These are phyloP conservation scores for Populus trichocarpa DNA, from an alignment of 441 rosid species.

Conservation along the genomic window DNA sequence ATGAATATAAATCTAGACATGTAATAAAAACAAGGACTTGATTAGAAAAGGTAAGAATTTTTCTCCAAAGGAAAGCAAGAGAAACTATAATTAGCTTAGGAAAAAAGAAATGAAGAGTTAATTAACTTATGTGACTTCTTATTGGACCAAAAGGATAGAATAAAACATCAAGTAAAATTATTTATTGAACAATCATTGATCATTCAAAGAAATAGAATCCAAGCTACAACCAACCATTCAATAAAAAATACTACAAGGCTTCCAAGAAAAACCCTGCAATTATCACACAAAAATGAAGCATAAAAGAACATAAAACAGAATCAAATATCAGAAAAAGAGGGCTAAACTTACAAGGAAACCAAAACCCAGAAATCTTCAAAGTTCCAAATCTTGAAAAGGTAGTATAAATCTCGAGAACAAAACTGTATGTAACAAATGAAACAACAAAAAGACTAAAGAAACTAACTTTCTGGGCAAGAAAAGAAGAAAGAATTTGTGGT, in stretches of 20 bases:
- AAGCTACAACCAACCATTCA: background rate
- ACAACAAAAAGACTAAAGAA: background rate
- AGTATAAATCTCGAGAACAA: background rate
- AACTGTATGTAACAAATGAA: background rate
- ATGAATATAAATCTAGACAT: too few species aligned
- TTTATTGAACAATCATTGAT: background rate
- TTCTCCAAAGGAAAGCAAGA: background rate
- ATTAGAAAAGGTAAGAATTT: background rate
- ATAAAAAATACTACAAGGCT: background rate
- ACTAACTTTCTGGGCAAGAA: background rate
- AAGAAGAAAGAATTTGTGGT: background rate
- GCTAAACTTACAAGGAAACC: background rate
- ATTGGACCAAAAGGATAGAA: background rate
- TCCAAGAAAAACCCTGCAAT: background rate
- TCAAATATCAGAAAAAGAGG: background rate
- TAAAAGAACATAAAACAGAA: background rate
- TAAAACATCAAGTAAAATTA: background rate
- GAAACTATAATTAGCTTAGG: background rate
- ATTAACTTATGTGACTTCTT: background rate
- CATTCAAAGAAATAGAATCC: background rate
- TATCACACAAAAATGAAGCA: background rate
- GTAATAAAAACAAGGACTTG: too few species aligned
- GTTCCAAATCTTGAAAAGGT: background rate
- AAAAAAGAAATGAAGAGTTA: background rate
- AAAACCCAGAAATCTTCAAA: background rate